Conservation (phyloP, 163 green algal genomes). For the Scenedesmus sp. region DNA sequence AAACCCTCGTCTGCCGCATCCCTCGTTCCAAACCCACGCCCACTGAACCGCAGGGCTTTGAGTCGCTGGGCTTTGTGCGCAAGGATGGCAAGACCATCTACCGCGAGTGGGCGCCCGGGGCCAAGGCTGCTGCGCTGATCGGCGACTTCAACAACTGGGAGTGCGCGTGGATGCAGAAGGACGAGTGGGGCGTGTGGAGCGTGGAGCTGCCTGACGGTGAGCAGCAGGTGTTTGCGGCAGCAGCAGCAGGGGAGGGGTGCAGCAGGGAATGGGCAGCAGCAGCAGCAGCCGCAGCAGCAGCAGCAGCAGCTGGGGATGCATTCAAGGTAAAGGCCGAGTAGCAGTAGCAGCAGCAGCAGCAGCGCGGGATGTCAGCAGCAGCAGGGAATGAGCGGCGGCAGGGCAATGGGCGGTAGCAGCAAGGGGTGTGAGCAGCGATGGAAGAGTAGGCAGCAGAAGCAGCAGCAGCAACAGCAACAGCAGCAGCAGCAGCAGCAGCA, state of each 20-base stretch:
- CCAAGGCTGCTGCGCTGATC: conserved; percentile 67
- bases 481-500: background rate
- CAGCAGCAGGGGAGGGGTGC: background rate
- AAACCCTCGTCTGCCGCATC: background rate
- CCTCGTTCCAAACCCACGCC: background rate
- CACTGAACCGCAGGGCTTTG: conserved; percentile 70
- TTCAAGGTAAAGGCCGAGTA: too few relatives aligned
- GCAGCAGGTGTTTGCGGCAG: background rate
- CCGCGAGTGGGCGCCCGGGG: conserved; percentile 92
- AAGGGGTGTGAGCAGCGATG: background rate
- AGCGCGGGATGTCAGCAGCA: background rate
- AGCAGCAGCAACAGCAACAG: background rate
- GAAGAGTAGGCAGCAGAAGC: background rate
- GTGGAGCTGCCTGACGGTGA: conserved; percentile 81
- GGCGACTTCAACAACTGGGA: conserved; percentile 94
- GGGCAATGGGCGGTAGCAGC: background rate
- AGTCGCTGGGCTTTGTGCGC: conserved; percentile 85
- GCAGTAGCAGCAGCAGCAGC: background rate
- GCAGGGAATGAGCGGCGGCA: too few relatives aligned
- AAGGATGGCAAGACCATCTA: conserved; percentile 80
- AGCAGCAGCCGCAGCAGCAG: background rate
- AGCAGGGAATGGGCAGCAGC: background rate
- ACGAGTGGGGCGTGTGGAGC: conserved; percentile 91
- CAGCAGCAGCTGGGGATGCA: background rate
- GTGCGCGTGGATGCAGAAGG: conserved; percentile 72